These are phyloP conservation scores for Auricularia heimuer DNA, from an alignment of 768 basidiomycete species.

Conservation along the genomic window DNA sequence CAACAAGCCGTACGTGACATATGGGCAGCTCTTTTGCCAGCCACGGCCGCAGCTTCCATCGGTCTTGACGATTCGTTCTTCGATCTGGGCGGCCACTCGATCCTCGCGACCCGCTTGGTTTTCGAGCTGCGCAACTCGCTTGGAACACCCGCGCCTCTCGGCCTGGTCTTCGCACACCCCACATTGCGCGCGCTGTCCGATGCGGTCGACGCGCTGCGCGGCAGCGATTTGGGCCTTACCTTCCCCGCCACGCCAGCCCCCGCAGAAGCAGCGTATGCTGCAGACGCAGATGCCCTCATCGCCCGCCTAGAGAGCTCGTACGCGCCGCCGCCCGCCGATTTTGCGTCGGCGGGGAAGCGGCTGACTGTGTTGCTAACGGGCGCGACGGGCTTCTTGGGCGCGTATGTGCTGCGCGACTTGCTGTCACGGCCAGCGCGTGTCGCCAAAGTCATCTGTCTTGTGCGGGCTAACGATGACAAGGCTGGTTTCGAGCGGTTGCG, in stretches of 20 bases:
- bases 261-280: constrained; percentile 55
- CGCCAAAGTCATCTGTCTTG: constrained; percentile 84
- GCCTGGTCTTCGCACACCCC: constrained; percentile 84
- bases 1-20: constrained; percentile 75
- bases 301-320: constrained; percentile 53
- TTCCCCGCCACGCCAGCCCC: constrained; percentile 15
- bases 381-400: constrained; percentile 93
- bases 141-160: constrained; percentile 82
- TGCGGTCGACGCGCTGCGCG: constrained; percentile 65
- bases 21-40: constrained; percentile 76
- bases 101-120: constrained; percentile 91
- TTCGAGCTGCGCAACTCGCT: constrained; percentile 94
- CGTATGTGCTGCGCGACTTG: constrained; percentile 79
- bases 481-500: constrained; percentile 61
- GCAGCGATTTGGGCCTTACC: constrained; percentile 70
- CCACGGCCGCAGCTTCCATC: constrained; percentile 55
- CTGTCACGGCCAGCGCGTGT: constrained; percentile 53
- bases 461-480: constrained; percentile 57
- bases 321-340: constrained; percentile 47
- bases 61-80: constrained; percentile 93
- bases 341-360: constrained; percentile 28
- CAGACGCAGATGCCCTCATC: constrained; percentile 62
- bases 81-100: constrained; percentile 96
- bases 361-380: constrained; percentile 91
- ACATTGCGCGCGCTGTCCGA: constrained; percentile 69